Base-by-base conservation (phyloP, 805 yeast species). In the Yamadazyma paraphyllophila region DNA sequence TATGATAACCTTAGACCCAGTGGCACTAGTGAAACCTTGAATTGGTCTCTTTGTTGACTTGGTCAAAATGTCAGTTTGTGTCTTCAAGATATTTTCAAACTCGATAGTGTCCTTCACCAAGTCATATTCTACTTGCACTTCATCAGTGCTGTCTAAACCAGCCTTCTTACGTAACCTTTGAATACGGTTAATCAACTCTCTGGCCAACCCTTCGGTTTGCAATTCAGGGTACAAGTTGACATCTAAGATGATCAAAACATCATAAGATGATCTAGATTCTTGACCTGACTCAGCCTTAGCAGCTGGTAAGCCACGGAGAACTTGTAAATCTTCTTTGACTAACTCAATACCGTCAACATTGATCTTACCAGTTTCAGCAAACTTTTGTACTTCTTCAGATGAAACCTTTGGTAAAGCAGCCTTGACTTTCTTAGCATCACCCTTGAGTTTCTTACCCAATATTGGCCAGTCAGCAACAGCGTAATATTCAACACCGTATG, bases 391-490 rank as follows among this genome's bases (percentile, higher is more conserved):
- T 47, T 89, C 91, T 12, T 76, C 86, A 9, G 97, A 85, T 15
- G 92, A 71, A 42, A 94, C 79, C 8, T 61, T 62, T 52, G 97
- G 98, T 57, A 94, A 78, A 13, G 95, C 98, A 61, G 84, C 96
- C 78, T 92, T 95, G 49, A 94, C 99, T 66, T 81, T 84, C 73
- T 87, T 89, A 50, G 88, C 95, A 59, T 91, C 98, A 64, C 84
- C 83, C 82, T 90, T 92, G 69, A 94, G 80, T 71, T 94, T 94
- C 78, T 92, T 94, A 73, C 99, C 99, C 56, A 94, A 78, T 15
- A 90, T 88, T 47, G 98, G 96, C 99, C 99, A 94, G 74, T 94
- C 99, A 40, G 99, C 99, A 66, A 88, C 95, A 36, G 92, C 97
- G 53, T 79, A 81, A 76, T 91, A 92, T 64, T 85, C 87, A 50